Conservation (phyloP, 2,329 filamentous ascomycete species). For the Coleophoma eucalyptorum region DNA sequence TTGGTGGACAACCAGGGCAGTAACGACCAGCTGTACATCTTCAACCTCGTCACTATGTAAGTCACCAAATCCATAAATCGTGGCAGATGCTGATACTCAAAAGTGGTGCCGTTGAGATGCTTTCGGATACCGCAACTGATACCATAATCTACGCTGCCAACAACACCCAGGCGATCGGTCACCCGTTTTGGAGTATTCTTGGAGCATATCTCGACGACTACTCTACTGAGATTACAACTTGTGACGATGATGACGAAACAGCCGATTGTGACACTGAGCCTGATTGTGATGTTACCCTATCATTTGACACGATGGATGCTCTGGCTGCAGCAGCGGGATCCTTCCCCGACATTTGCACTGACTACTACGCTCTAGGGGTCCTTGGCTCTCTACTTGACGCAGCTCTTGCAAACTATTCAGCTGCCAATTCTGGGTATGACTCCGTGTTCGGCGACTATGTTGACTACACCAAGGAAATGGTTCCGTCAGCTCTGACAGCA, state of each 20-base stretch:
- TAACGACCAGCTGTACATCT: not conserved
- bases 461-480: constrained; percentile 7
- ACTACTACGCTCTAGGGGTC: constrained; percentile 2
- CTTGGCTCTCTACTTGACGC: not conserved
- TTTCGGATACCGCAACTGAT: not conserved
- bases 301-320: constrained; percentile 2
- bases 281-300: constrained; percentile 3
- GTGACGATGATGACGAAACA: constrained; percentile 1
- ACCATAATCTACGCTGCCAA: not conserved
- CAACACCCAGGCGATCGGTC: constrained; percentile 7
- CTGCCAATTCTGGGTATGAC: constrained; percentile 8
- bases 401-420: constrained; percentile 4
- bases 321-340: constrained; percentile 2
- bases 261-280: not conserved
- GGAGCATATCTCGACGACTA: constrained; percentile 4
- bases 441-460: constrained; percentile 8
- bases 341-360: constrained; percentile 3
- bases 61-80: not conserved
- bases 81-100: not conserved
- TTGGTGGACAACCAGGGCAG: constrained; percentile 1
- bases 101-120: constrained; percentile 5
- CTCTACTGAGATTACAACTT: not conserved
- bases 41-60: constrained; percentile 4
- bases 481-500: not conserved
- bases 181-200: constrained; percentile 8